Evolutionary conservation across 805 yeast species (phyloP), one percentile per base, ranked within the genome.

Genomic region (Suhomyces pyralidae): DNA sequence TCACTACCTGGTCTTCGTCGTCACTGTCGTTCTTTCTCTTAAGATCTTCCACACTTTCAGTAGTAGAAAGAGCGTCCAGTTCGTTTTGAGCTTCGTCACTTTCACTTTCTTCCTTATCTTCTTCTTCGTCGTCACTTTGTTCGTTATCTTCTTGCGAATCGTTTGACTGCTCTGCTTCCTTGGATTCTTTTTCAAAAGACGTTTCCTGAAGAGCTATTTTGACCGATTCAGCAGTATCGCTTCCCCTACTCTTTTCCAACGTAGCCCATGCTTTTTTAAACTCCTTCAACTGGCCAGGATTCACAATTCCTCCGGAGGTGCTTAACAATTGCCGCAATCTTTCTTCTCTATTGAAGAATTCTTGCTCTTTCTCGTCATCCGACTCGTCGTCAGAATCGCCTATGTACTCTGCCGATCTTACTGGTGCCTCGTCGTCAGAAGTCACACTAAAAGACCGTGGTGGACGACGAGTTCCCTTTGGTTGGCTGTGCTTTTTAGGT

Each of bases 321-420:
- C 54, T 57, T 38, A 75, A 60, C 55, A 75, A 56, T 30, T 62
- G 65, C 45, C 85, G 80, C 45, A 83, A 69, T 51, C 70, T 66
- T 51, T 73, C 72, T 59, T 86, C 92, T 53, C 81, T 75, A 43
- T 67, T 83, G 61, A 80, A 86, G 61, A 86, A 86, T 28, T 59
- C 74, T 2, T 60, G 62, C 49, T 78, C 81, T 40, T 73, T 72
- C 46, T 83, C 89, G 12, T 75, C 82, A 59, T 84, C 89, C 5
- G 81, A 74, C 9, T 79, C 84, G 59, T 84, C 88, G 61, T 85
- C 90, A 2, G 88, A 83, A 49, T 80, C 85, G 48, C 72, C 72
- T 45, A 86, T 79, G 57, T 68, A 79, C 51, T 79, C 83, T 3
- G 84, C 68, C 1, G 90, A 85, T 44, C 78, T 73, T 48, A 67